Evolutionary conservation across 108 stramenopile species (phyloP), one percentile per base, ranked within the genome.

Genomic region (Skeletonema tropicum): DNA sequence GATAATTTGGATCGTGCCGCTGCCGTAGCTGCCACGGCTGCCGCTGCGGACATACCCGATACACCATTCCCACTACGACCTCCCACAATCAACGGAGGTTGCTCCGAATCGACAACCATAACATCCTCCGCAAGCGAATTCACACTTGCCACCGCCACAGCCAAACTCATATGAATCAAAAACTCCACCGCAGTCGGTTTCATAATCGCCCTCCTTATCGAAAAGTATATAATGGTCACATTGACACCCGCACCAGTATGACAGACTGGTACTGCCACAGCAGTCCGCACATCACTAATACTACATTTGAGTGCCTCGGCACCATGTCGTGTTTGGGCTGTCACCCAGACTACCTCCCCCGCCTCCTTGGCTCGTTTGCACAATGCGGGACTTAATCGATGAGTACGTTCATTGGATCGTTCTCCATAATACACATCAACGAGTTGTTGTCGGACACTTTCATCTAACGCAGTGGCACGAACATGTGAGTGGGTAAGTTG

Each of bases 371-470:
- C 95, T 2, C 90, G 75, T 75, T 94, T 94, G 67, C 95, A 96
- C 35, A 96, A 74, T 0, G 95, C 95, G 2, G 95, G 95, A 49
- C 84, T 86, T 45, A 96, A 73, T 32, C 92, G 83, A 85, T 96
- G 95, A 4, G 93, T 94, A 19, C 95, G 82, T 64, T 92, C 90
- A 30, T 82, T 78, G 21, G 75, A 72, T 26, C 76, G 69, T 32
- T 92, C 90, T 11, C 95, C 95, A 68, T 96, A 96, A 64, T 96
- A 96, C 0, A 96, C 95, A 60, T 96, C 95, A 9, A 94, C 92
- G 12, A 96, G 70, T 41, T 96, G 87, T 42, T 86, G 86, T 10
- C 94, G 86, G 2, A 90, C 80, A 9, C 76, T 79, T 66, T 92
- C 91, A 35, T 92, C 89, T 35, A 96, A 79, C 6, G 93, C 91